Evolutionary conservation across 257 asterid species (phyloP).

Genomic region (Solanum etuberosum): DNA sequence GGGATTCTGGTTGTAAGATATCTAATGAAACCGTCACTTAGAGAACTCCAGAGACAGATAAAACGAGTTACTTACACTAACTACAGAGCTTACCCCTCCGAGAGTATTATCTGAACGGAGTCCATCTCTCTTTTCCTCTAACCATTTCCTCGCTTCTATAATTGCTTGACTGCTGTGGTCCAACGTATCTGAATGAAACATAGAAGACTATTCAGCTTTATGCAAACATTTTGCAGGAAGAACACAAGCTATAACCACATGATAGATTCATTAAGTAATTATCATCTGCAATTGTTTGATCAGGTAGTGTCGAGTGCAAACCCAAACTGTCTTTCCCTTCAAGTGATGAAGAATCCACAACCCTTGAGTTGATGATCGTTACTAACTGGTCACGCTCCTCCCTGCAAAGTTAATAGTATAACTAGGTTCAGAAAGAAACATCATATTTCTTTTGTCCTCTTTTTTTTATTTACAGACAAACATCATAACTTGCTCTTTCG

Average conservation of each 20-base stretch:
- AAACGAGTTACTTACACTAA: constrained; percentile 23
- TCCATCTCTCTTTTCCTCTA: constrained; percentile 55
- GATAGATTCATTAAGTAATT: not conserved
- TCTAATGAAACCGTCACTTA: not conserved
- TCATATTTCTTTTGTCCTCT: not conserved
- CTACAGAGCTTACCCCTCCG: constrained; percentile 13
- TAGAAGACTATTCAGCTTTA: not conserved
- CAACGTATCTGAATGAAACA: constrained; percentile 26
- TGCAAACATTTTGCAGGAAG: constrained; percentile 3
- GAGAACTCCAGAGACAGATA: not conserved
- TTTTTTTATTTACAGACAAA: not conserved
- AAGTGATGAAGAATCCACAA: constrained; percentile 26
- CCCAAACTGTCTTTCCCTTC: constrained; percentile 26
- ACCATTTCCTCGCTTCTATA: constrained; percentile 68
- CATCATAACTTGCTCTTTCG: not conserved
- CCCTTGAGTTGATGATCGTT: constrained; percentile 53
- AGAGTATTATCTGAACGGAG: constrained; percentile 14
- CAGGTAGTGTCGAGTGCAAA: constrained; percentile 12
- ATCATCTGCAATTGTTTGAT: constrained; percentile 30
- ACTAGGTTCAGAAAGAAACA: not conserved
- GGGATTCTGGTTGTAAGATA: not conserved
- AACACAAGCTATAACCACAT: not conserved
- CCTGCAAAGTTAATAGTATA: constrained; percentile 25
- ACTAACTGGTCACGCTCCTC: constrained; percentile 67
- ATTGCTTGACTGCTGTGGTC: constrained; percentile 41